These are phyloP conservation scores for Ascochyta viciae-villosae DNA, from an alignment of 2,329 filamentous ascomycete genomes.

Conservation along the genomic window DNA sequence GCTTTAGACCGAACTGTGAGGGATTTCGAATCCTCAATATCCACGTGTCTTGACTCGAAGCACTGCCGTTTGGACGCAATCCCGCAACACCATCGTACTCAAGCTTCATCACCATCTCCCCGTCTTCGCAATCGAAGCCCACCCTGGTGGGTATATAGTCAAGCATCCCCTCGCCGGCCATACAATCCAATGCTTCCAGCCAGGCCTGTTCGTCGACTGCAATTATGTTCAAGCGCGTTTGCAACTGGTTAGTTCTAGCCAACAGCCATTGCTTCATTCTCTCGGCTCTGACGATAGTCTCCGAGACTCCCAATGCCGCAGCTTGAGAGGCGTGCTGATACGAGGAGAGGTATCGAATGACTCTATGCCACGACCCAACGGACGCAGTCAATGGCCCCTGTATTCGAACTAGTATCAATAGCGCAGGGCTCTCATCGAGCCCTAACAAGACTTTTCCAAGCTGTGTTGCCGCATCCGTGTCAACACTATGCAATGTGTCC, in stretches of 20 bases:
- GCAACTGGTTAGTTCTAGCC: neutral
- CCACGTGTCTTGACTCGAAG: neutral
- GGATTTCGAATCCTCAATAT: slow-evolving; percentile 2
- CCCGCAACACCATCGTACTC: slow-evolving; percentile 1
- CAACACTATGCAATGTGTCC: neutral
- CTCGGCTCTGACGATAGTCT: neutral
- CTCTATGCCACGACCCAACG: slow-evolving; percentile 4
- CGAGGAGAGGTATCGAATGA: neutral
- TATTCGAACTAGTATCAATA: neutral
- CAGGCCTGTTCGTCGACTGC: slow-evolving; percentile 8
- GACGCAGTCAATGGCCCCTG: slow-evolving; percentile 1
- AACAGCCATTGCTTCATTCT: neutral
- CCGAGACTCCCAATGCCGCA: too few relatives aligned
- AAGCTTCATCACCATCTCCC: slow-evolving; percentile 6
- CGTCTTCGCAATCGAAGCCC: slow-evolving; percentile 4
- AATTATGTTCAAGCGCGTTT: neutral
- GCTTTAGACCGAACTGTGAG: slow-evolving; percentile 2
- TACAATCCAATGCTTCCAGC: slow-evolving; percentile 11
- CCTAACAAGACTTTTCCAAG: neutral
- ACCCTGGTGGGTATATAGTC: slow-evolving; percentile 12
- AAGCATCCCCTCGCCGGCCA: slow-evolving; percentile 8
- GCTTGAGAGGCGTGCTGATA: neutral
- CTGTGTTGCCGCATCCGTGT: neutral
- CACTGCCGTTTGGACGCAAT: neutral
- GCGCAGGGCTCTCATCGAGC: neutral